Evolutionary conservation across 2,329 filamentous ascomycete genomes (phyloP).

Genomic region (Trichoderma sp.): DNA sequence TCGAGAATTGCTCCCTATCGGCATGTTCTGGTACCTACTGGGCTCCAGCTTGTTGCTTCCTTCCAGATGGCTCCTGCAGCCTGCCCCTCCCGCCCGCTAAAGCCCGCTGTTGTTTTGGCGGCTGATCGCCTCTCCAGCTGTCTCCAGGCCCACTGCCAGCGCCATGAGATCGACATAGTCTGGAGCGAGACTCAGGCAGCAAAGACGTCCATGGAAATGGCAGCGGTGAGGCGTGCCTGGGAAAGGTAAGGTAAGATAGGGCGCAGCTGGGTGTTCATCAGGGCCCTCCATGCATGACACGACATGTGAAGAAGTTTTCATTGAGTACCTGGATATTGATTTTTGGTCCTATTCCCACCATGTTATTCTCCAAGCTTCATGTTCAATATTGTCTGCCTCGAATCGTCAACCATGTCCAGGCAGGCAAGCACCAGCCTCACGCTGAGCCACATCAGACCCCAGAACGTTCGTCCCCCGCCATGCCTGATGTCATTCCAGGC

Average conservation of each 20-base stretch:
- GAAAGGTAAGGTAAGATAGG: too few relatives aligned
- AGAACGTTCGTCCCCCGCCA: neutral
- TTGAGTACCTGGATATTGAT: too few relatives aligned
- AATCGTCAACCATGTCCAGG: too few relatives aligned
- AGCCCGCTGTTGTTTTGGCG: constrained; percentile 11
- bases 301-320: neutral
- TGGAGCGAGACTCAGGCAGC: too few relatives aligned
- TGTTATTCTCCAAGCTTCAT: neutral
- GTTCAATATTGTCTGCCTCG: neutral
- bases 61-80: too few relatives aligned
- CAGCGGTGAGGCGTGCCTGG: too few relatives aligned
- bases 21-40: too few relatives aligned
- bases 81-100: constrained; percentile 11
- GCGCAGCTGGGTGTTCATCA: too few relatives aligned
- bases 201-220: too few relatives aligned
- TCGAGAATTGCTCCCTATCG: too few relatives aligned
- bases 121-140: constrained; percentile 25
- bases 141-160: constrained; percentile 8
- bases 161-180: neutral
- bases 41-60: too few relatives aligned
- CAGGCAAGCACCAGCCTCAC: neutral
- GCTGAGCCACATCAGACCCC: constrained; percentile 9
- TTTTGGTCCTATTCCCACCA: neutral
- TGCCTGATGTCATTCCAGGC: constrained; percentile 28
- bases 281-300: neutral